Conservation (phyloP, 1,284 basidiomycete genomes). For the Ganoderma leucocontextum region DNA sequence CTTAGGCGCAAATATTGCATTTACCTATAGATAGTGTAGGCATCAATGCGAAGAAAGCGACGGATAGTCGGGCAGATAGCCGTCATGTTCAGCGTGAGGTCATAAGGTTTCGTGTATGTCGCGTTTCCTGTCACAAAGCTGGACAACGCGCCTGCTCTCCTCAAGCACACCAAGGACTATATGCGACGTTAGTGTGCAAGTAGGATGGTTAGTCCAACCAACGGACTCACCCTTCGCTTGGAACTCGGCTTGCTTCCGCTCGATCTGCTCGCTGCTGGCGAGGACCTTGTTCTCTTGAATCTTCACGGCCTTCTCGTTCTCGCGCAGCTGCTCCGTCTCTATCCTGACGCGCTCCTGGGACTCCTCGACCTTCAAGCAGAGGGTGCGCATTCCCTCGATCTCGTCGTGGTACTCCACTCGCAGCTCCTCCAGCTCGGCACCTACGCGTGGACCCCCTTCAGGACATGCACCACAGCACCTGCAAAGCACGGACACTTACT, state of each 20-base stretch:
- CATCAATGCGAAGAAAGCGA: conserved; percentile 3
- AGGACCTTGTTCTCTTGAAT: conserved; percentile 62
- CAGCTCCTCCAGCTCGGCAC: conserved; percentile 63
- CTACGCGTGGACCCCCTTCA: conserved; percentile 39
- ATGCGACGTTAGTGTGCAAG: not conserved
- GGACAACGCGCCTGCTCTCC: conserved; percentile 60
- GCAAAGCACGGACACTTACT: conserved; percentile 48
- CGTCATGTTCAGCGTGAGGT: conserved; percentile 7
- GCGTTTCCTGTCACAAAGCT: conserved; percentile 55
- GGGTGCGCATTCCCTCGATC: conserved; percentile 59
- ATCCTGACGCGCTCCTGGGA: conserved; percentile 60
- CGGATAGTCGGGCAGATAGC: conserved; percentile 13
- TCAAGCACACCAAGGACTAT: conserved; percentile 66
- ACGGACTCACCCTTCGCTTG: conserved; percentile 60
- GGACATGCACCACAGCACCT: not conserved
- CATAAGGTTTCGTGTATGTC: conserved; percentile 38
- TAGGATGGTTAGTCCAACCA: not conserved
- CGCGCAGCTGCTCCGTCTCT: conserved; percentile 65
- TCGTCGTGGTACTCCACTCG: conserved; percentile 65
- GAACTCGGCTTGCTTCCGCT: conserved; percentile 63
- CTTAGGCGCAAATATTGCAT: conserved; percentile 10
- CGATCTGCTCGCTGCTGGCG: conserved; percentile 60
- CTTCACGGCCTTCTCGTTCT: conserved; percentile 57
- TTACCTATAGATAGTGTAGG: conserved; percentile 20
- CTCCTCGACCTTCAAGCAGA: conserved; percentile 62